These are phyloP conservation scores for Dictyostelium firmibasis DNA, from an alignment of 78 protist species.

Conservation along the genomic window DNA sequence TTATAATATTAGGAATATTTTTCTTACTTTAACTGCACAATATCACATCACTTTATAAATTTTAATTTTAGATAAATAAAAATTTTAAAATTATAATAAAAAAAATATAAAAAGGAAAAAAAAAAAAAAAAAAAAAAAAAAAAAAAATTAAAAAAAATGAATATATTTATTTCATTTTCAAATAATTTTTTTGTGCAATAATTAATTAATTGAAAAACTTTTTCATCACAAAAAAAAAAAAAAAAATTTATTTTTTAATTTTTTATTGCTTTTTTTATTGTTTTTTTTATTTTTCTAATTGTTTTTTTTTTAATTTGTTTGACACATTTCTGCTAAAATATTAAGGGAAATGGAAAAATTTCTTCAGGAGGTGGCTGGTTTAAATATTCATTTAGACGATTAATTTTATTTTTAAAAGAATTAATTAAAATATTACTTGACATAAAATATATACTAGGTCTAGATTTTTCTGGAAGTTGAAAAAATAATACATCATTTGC, in stretches of 20 bases:
- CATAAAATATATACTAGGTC: not conserved
- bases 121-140: too few species aligned
- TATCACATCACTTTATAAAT: not conserved
- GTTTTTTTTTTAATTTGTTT: too few species aligned
- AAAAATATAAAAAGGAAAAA: not conserved
- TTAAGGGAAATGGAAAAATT: not conserved
- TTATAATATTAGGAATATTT: not conserved
- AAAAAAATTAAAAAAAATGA: too few species aligned
- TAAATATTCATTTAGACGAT: not conserved
- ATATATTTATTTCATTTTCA: not conserved
- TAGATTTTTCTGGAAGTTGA: not conserved
- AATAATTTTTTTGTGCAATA: too few species aligned
- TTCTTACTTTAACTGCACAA: not conserved
- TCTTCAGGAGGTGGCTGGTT: not conserved
- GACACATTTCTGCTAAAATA: too few species aligned
- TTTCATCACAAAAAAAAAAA: too few species aligned
- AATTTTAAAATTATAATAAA: too few species aligned
- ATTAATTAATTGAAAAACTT: not conserved
- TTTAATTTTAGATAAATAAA: too few species aligned
- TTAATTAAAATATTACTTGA: not conserved
- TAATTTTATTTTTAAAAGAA: not conserved
- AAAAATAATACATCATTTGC: not conserved
- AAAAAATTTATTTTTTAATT: too few species aligned
- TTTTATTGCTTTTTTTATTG: too few species aligned
- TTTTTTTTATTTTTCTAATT: too few species aligned